These are phyloP conservation scores for Ampelocalamus luodianensis DNA, from an alignment of 176 grass and related monocot species.

Conservation along the genomic window DNA sequence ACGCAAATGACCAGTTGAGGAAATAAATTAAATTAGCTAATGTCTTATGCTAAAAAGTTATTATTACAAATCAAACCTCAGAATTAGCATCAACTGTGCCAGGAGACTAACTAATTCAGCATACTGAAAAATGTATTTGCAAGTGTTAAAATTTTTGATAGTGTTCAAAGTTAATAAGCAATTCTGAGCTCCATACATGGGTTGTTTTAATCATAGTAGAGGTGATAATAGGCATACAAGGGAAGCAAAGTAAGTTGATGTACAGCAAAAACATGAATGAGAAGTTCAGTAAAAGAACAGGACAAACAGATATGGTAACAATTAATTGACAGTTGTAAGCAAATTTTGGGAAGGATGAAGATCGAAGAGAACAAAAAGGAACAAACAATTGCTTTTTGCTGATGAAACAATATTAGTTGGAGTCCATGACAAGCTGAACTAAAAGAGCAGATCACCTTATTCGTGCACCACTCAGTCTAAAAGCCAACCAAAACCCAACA, in stretches of 20 bases:
- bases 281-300: not conserved
- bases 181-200: not conserved
- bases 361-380: not conserved
- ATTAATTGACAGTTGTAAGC: not conserved
- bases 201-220: not conserved
- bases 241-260: not conserved
- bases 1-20: not conserved
- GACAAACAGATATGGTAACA: not conserved
- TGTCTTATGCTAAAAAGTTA: not conserved
- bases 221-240: conserved; percentile 18
- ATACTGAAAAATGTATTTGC: not conserved
- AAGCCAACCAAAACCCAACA: conserved; percentile 8
- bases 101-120: not conserved
- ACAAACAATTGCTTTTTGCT: not conserved
- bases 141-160: not conserved
- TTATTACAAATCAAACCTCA: not conserved
- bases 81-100: not conserved
- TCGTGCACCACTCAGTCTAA: not conserved
- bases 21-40: conserved; percentile 12
- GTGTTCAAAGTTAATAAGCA: not conserved
- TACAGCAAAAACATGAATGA: not conserved
- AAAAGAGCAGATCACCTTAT: not conserved
- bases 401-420: conserved; percentile 14
- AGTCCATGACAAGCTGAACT: not conserved
- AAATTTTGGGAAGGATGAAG: not conserved